Base-by-base conservation (phyloP, 192 early-diverging fungal species). In the Backusella tarrabulga region DNA sequence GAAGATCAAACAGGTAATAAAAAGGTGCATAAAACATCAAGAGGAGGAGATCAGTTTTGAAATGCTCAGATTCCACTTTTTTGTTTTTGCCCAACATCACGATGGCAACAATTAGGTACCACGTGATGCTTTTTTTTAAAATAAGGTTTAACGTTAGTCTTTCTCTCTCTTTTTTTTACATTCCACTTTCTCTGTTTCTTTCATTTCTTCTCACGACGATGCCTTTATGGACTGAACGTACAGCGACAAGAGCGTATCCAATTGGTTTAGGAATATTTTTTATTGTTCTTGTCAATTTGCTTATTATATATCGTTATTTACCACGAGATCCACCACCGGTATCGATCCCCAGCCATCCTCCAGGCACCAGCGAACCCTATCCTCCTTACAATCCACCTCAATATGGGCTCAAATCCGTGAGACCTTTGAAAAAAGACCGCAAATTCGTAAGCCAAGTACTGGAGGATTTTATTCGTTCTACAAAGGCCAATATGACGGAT, bases 391-490 rank as follows among this genome's bases (percentile, higher is more conserved):
- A 26, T 29, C 56, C 56, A 29, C 56, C 56, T 26, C 56, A 63
- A 26, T 63, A 63, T 11, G 56, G 56, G 4, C 56, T 63, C 21
- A 63, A 23, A 63, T 63, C 56, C 4, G 56, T 8, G 12, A 26
- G 56, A 29, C 56, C 23, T 29, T 29, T 63, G 14, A 63, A 63
- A 34, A 72, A 83, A 21, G 46, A 71, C 14, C 67, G 89, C 1
- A 88, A 86, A 35, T 91, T 90, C 72, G 70, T 17, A 15, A 89
- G 80, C 50, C 68, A 77, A 2, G 81, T 82, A 3, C 78, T 91
- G 29, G 90, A 91, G 41, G 66, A 81, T 15, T 80, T 78, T 11
- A 79, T 91, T 15, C 23, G 35, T 5, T 63, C 80, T 29, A 50
- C 81, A 6, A 82, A 81, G 15, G 63, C 72, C 11, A 26, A 56